Evolutionary conservation across 441 rosid species (phyloP).

Genomic region (Omphalea diandra): DNA sequence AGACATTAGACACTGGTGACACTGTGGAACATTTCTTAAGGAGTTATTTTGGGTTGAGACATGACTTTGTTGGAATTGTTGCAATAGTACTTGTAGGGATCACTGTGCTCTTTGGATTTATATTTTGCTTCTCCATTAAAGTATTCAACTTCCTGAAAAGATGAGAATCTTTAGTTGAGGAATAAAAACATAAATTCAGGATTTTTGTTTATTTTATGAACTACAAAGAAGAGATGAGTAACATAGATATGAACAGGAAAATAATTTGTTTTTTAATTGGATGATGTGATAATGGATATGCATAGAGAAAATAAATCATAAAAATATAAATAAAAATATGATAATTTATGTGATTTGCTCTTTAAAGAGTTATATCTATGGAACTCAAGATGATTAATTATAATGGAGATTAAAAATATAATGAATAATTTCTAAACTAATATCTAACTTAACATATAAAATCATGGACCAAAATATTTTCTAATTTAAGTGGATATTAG

Average conservation of each 20-base stretch:
- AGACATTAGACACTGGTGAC: conserved; percentile 40
- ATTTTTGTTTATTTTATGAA: neutral
- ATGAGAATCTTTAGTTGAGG: conserved; percentile 20
- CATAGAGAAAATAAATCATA: too few species aligned
- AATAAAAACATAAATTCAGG: neutral
- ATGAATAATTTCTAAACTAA: too few species aligned
- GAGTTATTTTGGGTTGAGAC: conserved; percentile 48
- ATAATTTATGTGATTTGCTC: too few species aligned
- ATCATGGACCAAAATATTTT: too few species aligned
- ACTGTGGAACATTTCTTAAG: conserved; percentile 49
- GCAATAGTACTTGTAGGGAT: conserved; percentile 51
- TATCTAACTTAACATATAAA: too few species aligned
- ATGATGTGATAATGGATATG: too few species aligned
- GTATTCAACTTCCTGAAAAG: conserved; percentile 70
- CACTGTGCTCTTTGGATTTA: conserved; percentile 49
- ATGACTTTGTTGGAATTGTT: conserved; percentile 52
- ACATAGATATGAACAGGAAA: neutral
- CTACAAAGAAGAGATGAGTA: neutral
- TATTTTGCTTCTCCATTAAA: conserved; percentile 64
- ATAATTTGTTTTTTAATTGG: neutral
- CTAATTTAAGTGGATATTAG: too few species aligned
- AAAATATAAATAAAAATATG: too few species aligned
- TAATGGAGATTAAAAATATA: too few species aligned
- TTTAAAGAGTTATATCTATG: too few species aligned
- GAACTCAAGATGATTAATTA: too few species aligned